Conservation (phyloP, 2,329 filamentous ascomycete genomes). For the Fusarium nodosum region DNA sequence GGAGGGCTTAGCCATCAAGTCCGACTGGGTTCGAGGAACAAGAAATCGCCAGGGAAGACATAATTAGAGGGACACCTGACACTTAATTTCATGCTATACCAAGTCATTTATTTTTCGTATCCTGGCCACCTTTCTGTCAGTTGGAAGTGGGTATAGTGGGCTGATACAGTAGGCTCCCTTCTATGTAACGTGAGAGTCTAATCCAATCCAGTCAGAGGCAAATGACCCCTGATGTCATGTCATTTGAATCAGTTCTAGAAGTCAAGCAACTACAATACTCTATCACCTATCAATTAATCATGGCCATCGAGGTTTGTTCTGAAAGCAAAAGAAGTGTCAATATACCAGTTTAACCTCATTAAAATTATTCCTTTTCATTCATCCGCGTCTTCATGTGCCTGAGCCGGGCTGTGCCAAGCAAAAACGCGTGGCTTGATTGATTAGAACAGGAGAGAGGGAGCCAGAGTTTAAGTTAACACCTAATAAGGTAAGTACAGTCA, state of each 20-base stretch:
- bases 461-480: slow-evolving; percentile 10
- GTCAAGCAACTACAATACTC: not conserved
- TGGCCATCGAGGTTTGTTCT: not conserved
- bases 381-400: slow-evolving; percentile 13
- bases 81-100: no score
- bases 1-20: slow-evolving; percentile 47
- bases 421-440: slow-evolving; percentile 40
- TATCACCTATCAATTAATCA: not conserved
- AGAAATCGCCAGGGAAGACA: not conserved
- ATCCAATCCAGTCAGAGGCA: slow-evolving; percentile 9
- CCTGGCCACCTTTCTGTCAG: not conserved
- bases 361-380: not conserved
- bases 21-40: not conserved
- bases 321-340: not conserved
- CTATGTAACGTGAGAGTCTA: slow-evolving; percentile 6
- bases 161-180: not conserved
- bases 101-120: not conserved
- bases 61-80: not conserved
- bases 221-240: slow-evolving; percentile 36
- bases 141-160: not conserved
- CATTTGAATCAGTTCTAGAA: slow-evolving; percentile 6
- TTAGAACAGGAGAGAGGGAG: slow-evolving; percentile 40
- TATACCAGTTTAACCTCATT: not conserved
- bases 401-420: slow-evolving; percentile 44
- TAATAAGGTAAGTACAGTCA: slow-evolving; percentile 2